Evolutionary conservation across 306 rosid genomes (phyloP).

Genomic region (Macrotyloma uniflorum): DNA sequence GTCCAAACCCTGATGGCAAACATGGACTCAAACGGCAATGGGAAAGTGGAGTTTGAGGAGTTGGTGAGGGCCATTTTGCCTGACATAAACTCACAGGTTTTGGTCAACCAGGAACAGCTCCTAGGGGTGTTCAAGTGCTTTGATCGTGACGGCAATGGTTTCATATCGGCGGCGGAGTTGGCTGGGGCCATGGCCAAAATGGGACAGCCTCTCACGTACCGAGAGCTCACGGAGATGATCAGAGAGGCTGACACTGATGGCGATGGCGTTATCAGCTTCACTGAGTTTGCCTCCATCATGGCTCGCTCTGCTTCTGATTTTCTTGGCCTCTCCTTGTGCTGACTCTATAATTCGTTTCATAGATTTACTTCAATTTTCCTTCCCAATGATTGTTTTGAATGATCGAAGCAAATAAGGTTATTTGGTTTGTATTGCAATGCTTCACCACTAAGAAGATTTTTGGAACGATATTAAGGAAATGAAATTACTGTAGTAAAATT

Average conservation of each 20-base stretch:
- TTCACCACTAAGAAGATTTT: too few species aligned
- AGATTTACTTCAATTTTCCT: background rate
- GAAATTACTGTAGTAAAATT: too few species aligned
- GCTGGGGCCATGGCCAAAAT: conserved; percentile 87
- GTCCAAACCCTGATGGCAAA: conserved; percentile 56
- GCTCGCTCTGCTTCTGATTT: conserved; percentile 69
- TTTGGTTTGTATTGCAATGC: background rate
- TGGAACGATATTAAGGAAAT: too few species aligned
- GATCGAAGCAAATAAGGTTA: conserved; percentile 20
- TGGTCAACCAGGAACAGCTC: conserved; percentile 65
- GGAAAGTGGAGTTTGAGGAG: conserved; percentile 83
- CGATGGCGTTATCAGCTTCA: conserved; percentile 81
- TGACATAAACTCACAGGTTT: conserved; percentile 53
- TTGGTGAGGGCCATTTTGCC: conserved; percentile 62
- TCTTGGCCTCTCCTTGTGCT: conserved; percentile 53
- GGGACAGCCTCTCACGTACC: conserved; percentile 79
- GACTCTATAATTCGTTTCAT: background rate
- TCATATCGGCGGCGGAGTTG: conserved; percentile 71
- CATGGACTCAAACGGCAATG: conserved; percentile 79
- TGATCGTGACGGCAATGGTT: conserved; percentile 82
- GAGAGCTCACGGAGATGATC: conserved; percentile 85
- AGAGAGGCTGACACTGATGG: conserved; percentile 79
- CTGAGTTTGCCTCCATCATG: conserved; percentile 73
- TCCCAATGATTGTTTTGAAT: background rate
- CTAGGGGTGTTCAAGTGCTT: conserved; percentile 68